Conservation (phyloP, 75 land plant genomes). For the Pseudotsuga menziesii region DNA sequence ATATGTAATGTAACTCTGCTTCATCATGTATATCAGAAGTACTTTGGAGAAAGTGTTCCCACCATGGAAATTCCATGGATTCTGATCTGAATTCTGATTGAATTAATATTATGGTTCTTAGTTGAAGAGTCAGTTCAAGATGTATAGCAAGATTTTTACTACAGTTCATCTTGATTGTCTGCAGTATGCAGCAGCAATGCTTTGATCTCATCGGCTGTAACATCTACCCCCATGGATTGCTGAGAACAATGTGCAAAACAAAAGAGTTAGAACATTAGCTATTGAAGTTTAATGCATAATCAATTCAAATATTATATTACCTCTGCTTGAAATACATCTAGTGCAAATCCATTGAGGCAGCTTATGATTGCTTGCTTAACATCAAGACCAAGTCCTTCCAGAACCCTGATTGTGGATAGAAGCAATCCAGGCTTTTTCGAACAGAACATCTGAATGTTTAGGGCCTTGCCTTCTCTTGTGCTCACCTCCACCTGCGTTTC, state of each 20-base stretch:
- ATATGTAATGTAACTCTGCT: too few species aligned
- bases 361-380: conserved; percentile 23
- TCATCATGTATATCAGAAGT: too few species aligned
- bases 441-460: conserved; percentile 22
- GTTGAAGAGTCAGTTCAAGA: background rate
- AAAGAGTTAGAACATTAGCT: background rate
- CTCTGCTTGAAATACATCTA: conserved; percentile 20
- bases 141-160: background rate
- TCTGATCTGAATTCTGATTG: too few species aligned
- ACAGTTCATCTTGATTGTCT: conserved; percentile 1
- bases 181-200: conserved; percentile 23
- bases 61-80: too few species aligned
- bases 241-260: conserved; percentile 1
- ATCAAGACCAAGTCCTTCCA: conserved; percentile 22
- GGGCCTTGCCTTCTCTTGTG: conserved; percentile 14
- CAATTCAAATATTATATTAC: background rate
- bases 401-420: conserved; percentile 22
- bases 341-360: conserved; percentile 23
- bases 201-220: conserved; percentile 42
- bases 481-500: conserved; percentile 8
- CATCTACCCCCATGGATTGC: conserved; percentile 22
- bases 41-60: too few species aligned
- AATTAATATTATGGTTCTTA: too few species aligned
- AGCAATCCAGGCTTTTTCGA: conserved; percentile 14
- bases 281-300: background rate